A percentile compares a stretch with the other conserved stretches of the same genome.
Conservation (phyloP, 345 rosid genomes). For the Boechera retrofracta region DNA sequence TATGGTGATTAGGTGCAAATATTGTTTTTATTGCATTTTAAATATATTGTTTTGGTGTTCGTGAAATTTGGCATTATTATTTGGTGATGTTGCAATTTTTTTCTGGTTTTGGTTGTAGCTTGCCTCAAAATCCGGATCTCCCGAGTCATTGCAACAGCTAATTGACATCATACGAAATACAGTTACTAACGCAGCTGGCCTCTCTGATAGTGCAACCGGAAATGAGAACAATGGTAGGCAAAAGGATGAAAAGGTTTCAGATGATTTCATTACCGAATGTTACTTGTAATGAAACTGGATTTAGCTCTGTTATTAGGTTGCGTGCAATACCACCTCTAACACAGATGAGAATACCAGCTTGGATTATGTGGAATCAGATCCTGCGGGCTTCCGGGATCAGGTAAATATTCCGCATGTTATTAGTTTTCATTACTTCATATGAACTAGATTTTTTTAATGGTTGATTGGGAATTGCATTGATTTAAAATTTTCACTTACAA, state of each 20-base stretch:
- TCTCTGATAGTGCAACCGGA: constrained; percentile 54
- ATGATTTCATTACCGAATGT: constrained; percentile 16
- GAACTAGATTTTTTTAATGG: not conserved
- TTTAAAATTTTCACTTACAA: constrained; percentile 1
- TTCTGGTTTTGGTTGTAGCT: constrained; percentile 54
- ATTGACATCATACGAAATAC: constrained; percentile 85
- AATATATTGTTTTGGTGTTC: not conserved
- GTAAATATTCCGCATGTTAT: constrained; percentile 47
- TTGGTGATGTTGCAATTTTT: not conserved
- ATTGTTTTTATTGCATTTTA: not conserved
- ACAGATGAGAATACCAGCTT: constrained; percentile 60
- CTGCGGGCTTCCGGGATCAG: constrained; percentile 79
- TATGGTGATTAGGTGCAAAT: constrained; percentile 11
- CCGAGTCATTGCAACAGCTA: constrained; percentile 78
- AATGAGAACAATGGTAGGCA: constrained; percentile 76
- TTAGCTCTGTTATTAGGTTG: constrained; percentile 51
- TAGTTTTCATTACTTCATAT: not conserved
- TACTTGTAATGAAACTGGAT: constrained; percentile 23
- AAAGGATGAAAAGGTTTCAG: constrained; percentile 76
- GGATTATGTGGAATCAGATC: constrained; percentile 75
- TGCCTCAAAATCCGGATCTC: constrained; percentile 80
- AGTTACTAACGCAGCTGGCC: constrained; percentile 47
- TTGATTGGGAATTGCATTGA: not conserved
- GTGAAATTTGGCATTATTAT: constrained; percentile 4
- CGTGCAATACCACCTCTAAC: constrained; percentile 45